phyloP scores from a whole-genome alignment of 1,284 basidiomycete species.

The Cryptococcus depauperatus region DNA sequence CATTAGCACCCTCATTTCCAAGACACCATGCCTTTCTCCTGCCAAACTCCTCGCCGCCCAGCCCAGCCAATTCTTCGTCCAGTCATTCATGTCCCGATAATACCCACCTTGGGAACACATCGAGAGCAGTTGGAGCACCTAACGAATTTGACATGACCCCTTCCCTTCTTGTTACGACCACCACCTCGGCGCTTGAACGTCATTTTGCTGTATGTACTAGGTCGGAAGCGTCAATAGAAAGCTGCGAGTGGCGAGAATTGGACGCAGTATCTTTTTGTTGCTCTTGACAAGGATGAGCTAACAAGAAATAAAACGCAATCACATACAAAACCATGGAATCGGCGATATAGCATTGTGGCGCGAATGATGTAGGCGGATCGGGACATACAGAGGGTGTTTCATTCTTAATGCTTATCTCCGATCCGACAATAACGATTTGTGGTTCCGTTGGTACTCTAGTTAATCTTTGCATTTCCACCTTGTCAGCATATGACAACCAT shows the following conservation, averaged over 20 bases:
- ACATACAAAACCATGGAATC: no score
- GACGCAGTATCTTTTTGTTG: no score
- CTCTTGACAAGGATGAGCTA: not conserved
- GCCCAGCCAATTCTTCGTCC: not conserved
- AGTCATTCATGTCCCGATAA: not conserved
- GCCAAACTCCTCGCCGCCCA: not conserved
- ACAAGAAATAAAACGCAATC: not conserved
- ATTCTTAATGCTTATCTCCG: no score
- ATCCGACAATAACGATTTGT: no score
- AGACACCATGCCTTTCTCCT: not conserved
- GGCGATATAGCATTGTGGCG: no score
- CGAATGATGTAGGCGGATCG: no score
- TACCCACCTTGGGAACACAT: constrained; percentile 59
- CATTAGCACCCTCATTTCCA: constrained; percentile 13
- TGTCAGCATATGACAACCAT: no score
- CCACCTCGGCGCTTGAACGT: constrained; percentile 99
- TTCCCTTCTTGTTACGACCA: constrained; percentile 97
- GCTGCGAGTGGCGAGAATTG: no score
- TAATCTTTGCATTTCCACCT: no score
- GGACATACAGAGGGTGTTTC: no score
- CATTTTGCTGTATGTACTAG: constrained; percentile 46
- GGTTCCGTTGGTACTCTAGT: no score
- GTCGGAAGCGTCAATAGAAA: not conserved
- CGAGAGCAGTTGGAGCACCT: constrained; percentile 96
- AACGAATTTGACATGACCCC: constrained; percentile 88